Base-by-base conservation (phyloP, 2,329 filamentous ascomycete genomes). In the Zalaria obscura region DNA sequence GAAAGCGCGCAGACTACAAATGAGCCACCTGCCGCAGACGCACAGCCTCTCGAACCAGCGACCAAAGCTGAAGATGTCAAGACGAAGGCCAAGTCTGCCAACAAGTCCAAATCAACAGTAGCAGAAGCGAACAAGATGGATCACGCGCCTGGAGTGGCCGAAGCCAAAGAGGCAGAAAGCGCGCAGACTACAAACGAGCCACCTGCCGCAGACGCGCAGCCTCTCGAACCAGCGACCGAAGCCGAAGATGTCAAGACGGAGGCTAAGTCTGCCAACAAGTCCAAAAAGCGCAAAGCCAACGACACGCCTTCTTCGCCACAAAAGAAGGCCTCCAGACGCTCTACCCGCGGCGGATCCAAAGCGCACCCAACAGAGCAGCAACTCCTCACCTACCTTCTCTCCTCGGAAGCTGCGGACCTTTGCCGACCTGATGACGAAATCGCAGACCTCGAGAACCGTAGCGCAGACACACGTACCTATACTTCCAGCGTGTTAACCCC, bases 341-440 rank as follows among this genome's bases (percentile, higher is more conserved):
- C 55, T 2, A 48, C 41, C 10, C 55, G 56, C 27, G 47, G 53
- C 39, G 49, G 45, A 5, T 27, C 43, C 5, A 53, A 53, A 40
- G 11, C 48, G 1, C 27, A 48, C 6, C 48, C 52, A 5, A 51
- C 53, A 2, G 42, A 48, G 3, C 40, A 46, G 10, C 58, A 61
- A 46, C 43, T 59, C 5, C 45, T 62, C 8, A 54, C 53, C 37
- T 62, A 50, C 47, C 48, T 62, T 1, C 50, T 62, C 11, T 57
- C 56, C 1, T 39, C 46, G 4, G 47, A 48, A 18, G 54, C 55
- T 18, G 45, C 53, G 27, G 52, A 56, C 5, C 44, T 57, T 7
- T 55, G 55, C 45, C 50, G 56, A 2, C 58, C 58, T 6, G 50
- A 55, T 18, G 59, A 62, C 40, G 59, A 63, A 42, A 45, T 46